phyloP scores from a whole-genome alignment of 106 monocot genomes.

The Allium cepa region DNA sequence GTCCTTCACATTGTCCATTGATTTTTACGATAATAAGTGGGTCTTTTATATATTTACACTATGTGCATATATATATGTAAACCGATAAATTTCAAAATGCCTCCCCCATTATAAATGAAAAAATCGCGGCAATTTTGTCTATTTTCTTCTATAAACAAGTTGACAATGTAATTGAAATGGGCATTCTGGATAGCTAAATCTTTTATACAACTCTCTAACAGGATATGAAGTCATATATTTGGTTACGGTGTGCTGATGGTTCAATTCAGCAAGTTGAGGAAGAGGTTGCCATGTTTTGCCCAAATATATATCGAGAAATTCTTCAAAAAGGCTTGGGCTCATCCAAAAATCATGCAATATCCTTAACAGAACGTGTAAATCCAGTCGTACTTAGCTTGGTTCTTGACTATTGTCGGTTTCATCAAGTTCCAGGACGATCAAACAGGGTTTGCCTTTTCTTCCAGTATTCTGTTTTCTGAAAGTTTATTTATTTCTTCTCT shows the following conservation, averaged over 20 bases:
- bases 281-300: slow-evolving; percentile 76
- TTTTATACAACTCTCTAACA: slow-evolving; percentile 15
- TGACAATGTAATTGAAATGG: too few relatives aligned
- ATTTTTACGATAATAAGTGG: too few relatives aligned
- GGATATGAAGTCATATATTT: slow-evolving; percentile 67
- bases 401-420: slow-evolving; percentile 79
- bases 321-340: slow-evolving; percentile 60
- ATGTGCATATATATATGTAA: too few relatives aligned
- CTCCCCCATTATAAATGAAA: too few relatives aligned
- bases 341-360: slow-evolving; percentile 70
- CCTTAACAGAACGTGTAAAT: slow-evolving; percentile 50
- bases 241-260: slow-evolving; percentile 60
- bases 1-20: too few relatives aligned
- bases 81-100: too few relatives aligned
- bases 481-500: too few relatives aligned
- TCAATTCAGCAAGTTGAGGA: slow-evolving; percentile 76
- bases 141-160: too few relatives aligned
- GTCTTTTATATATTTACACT: too few relatives aligned
- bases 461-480: neutral
- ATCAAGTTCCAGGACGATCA: slow-evolving; percentile 73
- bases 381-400: slow-evolving; percentile 47
- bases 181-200: slow-evolving; percentile 3
- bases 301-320: slow-evolving; percentile 59
- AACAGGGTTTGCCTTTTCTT: slow-evolving; percentile 40
- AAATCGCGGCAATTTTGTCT: too few relatives aligned